Evolutionary conservation across 805 yeast genomes (phyloP).

Genomic region (Yarrowia bubula): DNA sequence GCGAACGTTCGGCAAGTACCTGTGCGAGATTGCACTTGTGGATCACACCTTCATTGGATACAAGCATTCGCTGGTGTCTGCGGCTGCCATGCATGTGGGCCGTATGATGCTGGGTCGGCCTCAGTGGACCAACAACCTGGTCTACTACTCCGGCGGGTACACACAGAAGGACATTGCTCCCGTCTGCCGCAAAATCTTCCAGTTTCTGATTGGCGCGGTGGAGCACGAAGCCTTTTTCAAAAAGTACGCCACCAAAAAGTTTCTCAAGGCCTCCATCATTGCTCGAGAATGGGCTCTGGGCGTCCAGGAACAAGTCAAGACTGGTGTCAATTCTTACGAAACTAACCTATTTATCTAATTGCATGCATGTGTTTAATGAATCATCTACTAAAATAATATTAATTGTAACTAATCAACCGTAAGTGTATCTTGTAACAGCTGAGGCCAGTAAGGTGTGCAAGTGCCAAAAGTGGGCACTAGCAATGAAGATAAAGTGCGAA

Average conservation of each 20-base stretch:
- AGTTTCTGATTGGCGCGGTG: slow-evolving; percentile 71
- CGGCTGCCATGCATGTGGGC: slow-evolving; percentile 82
- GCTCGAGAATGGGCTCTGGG: slow-evolving; percentile 40
- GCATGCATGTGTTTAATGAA: slow-evolving; percentile 25
- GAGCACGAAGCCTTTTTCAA: slow-evolving; percentile 90
- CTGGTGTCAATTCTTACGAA: slow-evolving; percentile 23
- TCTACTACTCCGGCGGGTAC: slow-evolving; percentile 91
- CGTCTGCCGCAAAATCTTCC: slow-evolving; percentile 69
- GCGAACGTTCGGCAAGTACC: slow-evolving; percentile 80
- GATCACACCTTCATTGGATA: slow-evolving; percentile 72
- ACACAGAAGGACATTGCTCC: slow-evolving; percentile 68
- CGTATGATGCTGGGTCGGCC: slow-evolving; percentile 63
- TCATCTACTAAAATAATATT: not conserved
- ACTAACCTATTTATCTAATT: slow-evolving; percentile 26
- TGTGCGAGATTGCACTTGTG: slow-evolving; percentile 72
- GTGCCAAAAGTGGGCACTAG: not conserved
- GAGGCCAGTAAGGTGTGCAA: not conserved
- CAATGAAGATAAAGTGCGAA: no score
- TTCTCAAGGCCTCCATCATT: slow-evolving; percentile 57
- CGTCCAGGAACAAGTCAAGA: slow-evolving; percentile 19
- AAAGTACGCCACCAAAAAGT: slow-evolving; percentile 86
- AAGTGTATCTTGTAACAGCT: no score
- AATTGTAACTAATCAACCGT: no score
- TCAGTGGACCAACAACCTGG: slow-evolving; percentile 82
- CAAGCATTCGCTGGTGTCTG: slow-evolving; percentile 77